phyloP scores from a whole-genome alignment of 805 yeast species.

The Suhomyces xylopsoci region DNA sequence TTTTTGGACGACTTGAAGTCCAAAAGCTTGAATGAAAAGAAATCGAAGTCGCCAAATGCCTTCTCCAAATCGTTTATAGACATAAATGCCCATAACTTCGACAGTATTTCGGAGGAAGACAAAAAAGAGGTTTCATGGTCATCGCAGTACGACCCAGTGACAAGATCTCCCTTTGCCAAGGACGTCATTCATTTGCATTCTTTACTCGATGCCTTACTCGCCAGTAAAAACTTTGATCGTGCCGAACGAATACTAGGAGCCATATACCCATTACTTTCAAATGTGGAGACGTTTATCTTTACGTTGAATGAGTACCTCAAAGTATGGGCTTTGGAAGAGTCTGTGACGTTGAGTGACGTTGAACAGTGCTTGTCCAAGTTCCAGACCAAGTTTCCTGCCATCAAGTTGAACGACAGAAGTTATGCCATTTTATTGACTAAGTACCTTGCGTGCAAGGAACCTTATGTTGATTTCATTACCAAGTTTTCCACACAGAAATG shows the following conservation, averaged over 20 bases:
- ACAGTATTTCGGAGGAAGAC: constrained; percentile 12
- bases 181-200: constrained; percentile 71
- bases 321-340: constrained; percentile 36
- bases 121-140: constrained; percentile 30
- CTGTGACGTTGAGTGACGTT: constrained; percentile 41
- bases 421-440: constrained; percentile 57
- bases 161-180: constrained; percentile 46
- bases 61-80: constrained; percentile 12
- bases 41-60: constrained; percentile 5
- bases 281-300: constrained; percentile 49
- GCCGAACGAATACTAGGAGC: constrained; percentile 68
- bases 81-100: constrained; percentile 8
- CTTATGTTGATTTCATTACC: constrained; percentile 7
- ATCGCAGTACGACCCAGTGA: constrained; percentile 40
- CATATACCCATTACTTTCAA: constrained; percentile 47
- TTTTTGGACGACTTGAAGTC: constrained; percentile 12
- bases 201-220: constrained; percentile 72
- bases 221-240: constrained; percentile 61
- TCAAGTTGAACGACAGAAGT: constrained; percentile 48
- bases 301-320: constrained; percentile 66
- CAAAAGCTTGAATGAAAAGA: constrained; percentile 6
- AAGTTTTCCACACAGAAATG: constrained; percentile 12
- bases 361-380: constrained; percentile 39
- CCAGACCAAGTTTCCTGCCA: constrained; percentile 23
- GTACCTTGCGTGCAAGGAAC: constrained; percentile 14